phyloP scores from a whole-genome alignment of 2,329 filamentous ascomycete species.

The Penicillium sp. region DNA sequence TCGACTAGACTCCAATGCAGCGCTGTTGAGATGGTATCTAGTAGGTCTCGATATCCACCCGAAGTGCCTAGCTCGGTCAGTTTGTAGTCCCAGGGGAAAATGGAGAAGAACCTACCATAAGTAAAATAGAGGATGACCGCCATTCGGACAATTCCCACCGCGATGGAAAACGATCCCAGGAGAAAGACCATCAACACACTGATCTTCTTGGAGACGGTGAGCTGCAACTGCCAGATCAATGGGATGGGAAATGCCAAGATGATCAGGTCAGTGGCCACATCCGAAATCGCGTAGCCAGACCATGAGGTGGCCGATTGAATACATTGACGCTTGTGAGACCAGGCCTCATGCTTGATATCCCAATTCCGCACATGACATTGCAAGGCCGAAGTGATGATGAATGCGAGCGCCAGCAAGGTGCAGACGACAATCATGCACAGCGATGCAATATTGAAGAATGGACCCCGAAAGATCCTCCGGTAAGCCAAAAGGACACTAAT shows the following conservation, averaged over 20 bases:
- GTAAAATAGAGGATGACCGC: slow-evolving; percentile 9
- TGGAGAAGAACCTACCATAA: too few species aligned
- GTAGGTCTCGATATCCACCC: slow-evolving; percentile 8
- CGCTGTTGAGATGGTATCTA: slow-evolving; percentile 11
- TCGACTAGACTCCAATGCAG: slow-evolving; percentile 10
- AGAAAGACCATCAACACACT: slow-evolving; percentile 9
- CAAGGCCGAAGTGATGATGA: slow-evolving; percentile 8
- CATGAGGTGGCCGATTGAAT: slow-evolving; percentile 8
- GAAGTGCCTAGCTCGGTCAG: slow-evolving; percentile 1
- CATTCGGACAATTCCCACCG: slow-evolving; percentile 8
- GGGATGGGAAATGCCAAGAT: slow-evolving; percentile 8
- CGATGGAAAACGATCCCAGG: slow-evolving; percentile 8
- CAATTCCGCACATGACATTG: slow-evolving; percentile 11
- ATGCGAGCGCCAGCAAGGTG: slow-evolving; percentile 6
- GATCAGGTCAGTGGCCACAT: slow-evolving; percentile 8
- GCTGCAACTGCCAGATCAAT: slow-evolving; percentile 9
- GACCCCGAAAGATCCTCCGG: slow-evolving; percentile 4
- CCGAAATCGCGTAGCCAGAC: slow-evolving; percentile 9
- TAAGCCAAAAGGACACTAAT: slow-evolving; percentile 10
- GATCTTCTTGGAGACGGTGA: slow-evolving; percentile 9
- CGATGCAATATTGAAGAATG: slow-evolving; percentile 3
- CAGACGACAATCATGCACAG: slow-evolving; percentile 8
- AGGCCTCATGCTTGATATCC: slow-evolving; percentile 5
- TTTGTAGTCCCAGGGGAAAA: too few species aligned
- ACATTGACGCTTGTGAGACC: slow-evolving; percentile 8